Conservation (phyloP, 176 grass and related monocot species). For the Dendrocalamus sinicus region DNA sequence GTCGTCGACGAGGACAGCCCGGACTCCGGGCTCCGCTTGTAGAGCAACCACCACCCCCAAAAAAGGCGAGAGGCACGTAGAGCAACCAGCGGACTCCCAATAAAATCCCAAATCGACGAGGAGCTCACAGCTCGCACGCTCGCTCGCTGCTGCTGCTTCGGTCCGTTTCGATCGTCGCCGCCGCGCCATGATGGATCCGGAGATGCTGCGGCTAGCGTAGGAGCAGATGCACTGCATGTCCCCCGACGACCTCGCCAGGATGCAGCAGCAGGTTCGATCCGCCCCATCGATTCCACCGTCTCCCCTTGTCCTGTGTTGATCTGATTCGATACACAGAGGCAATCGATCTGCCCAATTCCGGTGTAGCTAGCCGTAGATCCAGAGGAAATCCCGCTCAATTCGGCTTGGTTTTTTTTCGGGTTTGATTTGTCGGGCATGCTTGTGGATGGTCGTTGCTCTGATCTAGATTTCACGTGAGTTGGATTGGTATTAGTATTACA, state of each 20-base stretch:
- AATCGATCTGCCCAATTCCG: too few species aligned
- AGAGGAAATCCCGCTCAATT: not conserved
- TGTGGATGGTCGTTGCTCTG: too few species aligned
- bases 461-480: not conserved
- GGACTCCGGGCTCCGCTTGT: too few species aligned
- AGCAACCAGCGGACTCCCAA: not conserved
- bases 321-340: not conserved
- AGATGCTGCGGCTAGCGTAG: conserved; percentile 86
- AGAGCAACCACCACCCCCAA: too few species aligned
- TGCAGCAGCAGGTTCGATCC: conserved; percentile 84
- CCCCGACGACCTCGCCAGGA: conserved; percentile 80
- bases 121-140: not conserved
- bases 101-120: not conserved
- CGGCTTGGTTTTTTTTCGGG: not conserved
- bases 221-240: conserved; percentile 97
- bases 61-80: not conserved
- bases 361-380: conserved; percentile 26
- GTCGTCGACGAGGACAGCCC: too few species aligned
- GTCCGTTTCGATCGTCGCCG: not conserved
- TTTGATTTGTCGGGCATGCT: too few species aligned
- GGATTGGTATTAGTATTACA: not conserved
- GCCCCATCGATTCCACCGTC: too few species aligned
- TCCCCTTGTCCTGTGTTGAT: not conserved
- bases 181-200: conserved; percentile 86
- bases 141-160: not conserved